Percentiles rank a stretch among this genome's conserved stretches.
phyloP scores from a whole-genome alignment of 2,329 filamentous ascomycete genomes.

The Thelonectria olida region DNA sequence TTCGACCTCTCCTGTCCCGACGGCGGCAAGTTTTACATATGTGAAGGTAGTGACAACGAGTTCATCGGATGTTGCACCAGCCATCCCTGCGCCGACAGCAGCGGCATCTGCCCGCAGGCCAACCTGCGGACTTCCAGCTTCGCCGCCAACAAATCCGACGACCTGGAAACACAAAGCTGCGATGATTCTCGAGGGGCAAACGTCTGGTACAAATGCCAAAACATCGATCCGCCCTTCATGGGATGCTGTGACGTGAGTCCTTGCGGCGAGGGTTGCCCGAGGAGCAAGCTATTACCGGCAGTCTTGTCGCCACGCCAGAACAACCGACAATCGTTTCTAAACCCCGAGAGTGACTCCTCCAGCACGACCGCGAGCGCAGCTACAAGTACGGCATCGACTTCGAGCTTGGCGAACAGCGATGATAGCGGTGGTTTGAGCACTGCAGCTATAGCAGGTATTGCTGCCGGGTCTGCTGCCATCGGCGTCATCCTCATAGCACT shows the following conservation, averaged over 20 bases:
- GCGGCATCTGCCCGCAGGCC: slow-evolving; percentile 39
- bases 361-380: background rate
- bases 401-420: background rate
- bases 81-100: slow-evolving; percentile 42
- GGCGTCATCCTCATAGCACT: slow-evolving; percentile 26
- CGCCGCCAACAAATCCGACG: slow-evolving; percentile 34
- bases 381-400: background rate
- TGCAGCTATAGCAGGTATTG: slow-evolving; percentile 34
- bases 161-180: slow-evolving; percentile 44
- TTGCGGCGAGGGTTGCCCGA: background rate
- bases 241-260: slow-evolving; percentile 44
- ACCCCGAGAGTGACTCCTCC: too few species aligned
- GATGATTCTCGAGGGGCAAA: slow-evolving; percentile 5
- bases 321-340: background rate
- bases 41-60: slow-evolving; percentile 37
- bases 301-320: background rate
- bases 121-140: slow-evolving; percentile 41
- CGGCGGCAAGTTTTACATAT: slow-evolving; percentile 48
- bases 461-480: slow-evolving; percentile 26
- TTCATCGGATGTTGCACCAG: slow-evolving; percentile 51
- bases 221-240: slow-evolving; percentile 44
- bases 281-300: background rate
- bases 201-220: slow-evolving; percentile 46
- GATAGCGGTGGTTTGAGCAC: slow-evolving; percentile 22
- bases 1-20: slow-evolving; percentile 34